Evolutionary conservation across 345 rosid genomes (phyloP).

Genomic region (Gossypium arboreum): DNA sequence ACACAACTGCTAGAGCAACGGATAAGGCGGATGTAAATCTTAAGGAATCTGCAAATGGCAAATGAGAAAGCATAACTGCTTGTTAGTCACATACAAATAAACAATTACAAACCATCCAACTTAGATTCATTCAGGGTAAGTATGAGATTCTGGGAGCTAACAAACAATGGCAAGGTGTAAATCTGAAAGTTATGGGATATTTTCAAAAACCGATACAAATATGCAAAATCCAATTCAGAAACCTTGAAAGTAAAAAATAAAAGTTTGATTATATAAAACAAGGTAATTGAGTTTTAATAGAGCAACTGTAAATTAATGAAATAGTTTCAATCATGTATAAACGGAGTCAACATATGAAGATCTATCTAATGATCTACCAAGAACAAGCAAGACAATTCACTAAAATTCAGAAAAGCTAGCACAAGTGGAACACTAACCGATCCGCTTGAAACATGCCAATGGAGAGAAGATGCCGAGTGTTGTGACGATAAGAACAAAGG

Average conservation of each 20-base stretch:
- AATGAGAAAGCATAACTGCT: slow-evolving; percentile 13
- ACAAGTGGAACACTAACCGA: slow-evolving; percentile 46
- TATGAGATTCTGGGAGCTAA: background rate
- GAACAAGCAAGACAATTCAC: background rate
- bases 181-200: background rate
- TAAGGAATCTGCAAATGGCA: slow-evolving; percentile 76
- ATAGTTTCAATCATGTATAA: background rate
- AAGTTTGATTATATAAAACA: background rate
- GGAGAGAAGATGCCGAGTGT: slow-evolving; percentile 72
- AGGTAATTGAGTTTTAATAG: background rate
- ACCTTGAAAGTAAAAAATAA: background rate
- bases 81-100: background rate
- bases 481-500: slow-evolving; percentile 54
- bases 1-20: slow-evolving; percentile 72
- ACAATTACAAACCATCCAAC: background rate
- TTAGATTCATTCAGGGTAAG: background rate
- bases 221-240: background rate
- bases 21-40: slow-evolving; percentile 86
- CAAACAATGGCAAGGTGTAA: background rate
- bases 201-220: background rate
- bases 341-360: background rate
- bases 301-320: background rate
- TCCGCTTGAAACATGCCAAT: slow-evolving; percentile 69
- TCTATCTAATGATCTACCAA: background rate
- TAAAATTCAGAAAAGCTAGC: background rate